phyloP scores from a whole-genome alignment of 108 stramenopile genomes.

The Skeletonema menzelii region DNA sequence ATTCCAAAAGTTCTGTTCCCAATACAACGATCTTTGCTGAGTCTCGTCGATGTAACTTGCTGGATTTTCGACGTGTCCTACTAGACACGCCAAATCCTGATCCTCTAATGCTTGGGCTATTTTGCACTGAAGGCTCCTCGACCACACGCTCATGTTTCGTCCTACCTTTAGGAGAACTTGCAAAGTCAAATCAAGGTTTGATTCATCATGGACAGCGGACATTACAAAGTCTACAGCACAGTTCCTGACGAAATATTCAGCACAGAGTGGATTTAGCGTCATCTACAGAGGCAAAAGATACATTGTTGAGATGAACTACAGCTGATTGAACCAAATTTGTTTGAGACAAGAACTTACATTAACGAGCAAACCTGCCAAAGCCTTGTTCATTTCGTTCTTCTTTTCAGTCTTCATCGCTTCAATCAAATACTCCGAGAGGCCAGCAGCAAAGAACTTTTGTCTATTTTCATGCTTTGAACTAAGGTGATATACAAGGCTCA shows the following conservation, averaged over 20 bases:
- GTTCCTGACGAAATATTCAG: constrained; percentile 11
- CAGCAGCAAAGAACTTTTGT: constrained; percentile 15
- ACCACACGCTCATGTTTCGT: constrained; percentile 32
- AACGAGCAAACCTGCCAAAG: constrained; percentile 28
- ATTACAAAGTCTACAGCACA: neutral
- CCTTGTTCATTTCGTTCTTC: constrained; percentile 1
- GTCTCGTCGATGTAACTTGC: constrained; percentile 7
- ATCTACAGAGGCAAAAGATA: constrained; percentile 3
- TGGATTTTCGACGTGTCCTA: constrained; percentile 10
- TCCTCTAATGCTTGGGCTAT: constrained; percentile 2
- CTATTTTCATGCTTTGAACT: constrained; percentile 23
- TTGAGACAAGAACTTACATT: constrained; percentile 13
- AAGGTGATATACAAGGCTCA: constrained; percentile 22
- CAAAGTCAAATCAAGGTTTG: neutral
- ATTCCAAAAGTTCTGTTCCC: constrained; percentile 38
- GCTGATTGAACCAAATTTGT: neutral
- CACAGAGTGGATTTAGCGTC: constrained; percentile 29
- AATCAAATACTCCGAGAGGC: constrained; percentile 14
- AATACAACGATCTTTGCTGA: constrained; percentile 5
- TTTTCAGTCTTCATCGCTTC: constrained; percentile 8
- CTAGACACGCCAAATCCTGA: constrained; percentile 1
- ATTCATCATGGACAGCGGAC: constrained; percentile 7
- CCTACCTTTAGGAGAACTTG: constrained; percentile 33
- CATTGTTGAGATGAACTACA: neutral
- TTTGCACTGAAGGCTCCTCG: constrained; percentile 19